These are phyloP conservation scores for Phalaenopsis aphrodite DNA, from an alignment of 106 monocot genomes.

Conservation along the genomic window DNA sequence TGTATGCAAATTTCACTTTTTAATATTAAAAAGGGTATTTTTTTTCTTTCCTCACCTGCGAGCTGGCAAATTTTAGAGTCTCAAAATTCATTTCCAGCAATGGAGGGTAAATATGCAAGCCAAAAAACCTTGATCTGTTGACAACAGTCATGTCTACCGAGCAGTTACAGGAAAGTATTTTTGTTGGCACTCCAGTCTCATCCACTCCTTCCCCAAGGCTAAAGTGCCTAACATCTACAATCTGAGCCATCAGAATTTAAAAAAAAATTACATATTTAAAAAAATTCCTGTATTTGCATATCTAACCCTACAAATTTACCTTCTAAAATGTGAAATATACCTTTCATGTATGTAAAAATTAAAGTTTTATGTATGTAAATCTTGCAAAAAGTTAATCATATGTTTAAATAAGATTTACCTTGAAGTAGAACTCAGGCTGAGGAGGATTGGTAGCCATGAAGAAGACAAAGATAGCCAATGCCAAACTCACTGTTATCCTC, in stretches of 20 bases:
- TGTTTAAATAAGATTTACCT: constrained; percentile 21
- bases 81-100: constrained; percentile 45
- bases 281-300: neutral
- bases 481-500: constrained; percentile 48
- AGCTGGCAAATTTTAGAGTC: constrained; percentile 32
- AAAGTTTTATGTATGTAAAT: too few relatives aligned
- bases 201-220: constrained; percentile 70
- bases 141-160: constrained; percentile 56
- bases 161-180: constrained; percentile 49
- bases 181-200: constrained; percentile 53
- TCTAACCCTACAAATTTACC: too few relatives aligned
- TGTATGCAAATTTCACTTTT: too few relatives aligned
- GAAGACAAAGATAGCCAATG: constrained; percentile 56
- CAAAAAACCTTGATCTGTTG: constrained; percentile 66
- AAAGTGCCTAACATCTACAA: constrained; percentile 27
- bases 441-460: constrained; percentile 67
- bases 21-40: too few relatives aligned
- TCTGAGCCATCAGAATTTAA: constrained; percentile 10
- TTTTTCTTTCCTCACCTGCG: constrained; percentile 25
- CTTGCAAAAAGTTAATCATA: neutral
- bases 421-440: constrained; percentile 27
- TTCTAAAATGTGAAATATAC: too few relatives aligned
- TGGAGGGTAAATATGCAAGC: constrained; percentile 33
- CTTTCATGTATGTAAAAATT: too few relatives aligned
- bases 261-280: neutral